Base-by-base conservation (phyloP, 495 filamentous ascomycete species). In the Xylaria cubensis region DNA sequence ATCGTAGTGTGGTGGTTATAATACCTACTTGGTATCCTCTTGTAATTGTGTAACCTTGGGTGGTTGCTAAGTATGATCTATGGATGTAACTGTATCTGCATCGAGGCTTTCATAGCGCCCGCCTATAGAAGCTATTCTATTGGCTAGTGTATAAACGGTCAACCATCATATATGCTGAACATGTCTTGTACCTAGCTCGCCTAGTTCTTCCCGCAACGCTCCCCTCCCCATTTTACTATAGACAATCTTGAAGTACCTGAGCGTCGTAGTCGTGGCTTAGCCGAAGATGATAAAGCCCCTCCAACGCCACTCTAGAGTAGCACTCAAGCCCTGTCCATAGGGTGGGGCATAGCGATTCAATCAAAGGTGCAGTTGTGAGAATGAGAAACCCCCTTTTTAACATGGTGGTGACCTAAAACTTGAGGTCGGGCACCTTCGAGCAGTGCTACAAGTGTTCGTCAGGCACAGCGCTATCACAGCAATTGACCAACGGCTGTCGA, bases 401-500 rank as follows among this genome's bases (percentile, higher is more conserved):
- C 6, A 39, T 56, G 32, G 32, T 26, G 32, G 48, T 26, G 64
- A 34, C 48, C 32, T 34, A 34, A 50, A 44, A 32, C 21, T 6
- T 55, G 61, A 56, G 32, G 65, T 67, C 50, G 65, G 65, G 65
- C 65, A 67, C 34, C 48, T n/a, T 41, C 32, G 44, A 67, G 46
- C 64, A 13, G 19, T 32, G 13, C 64, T 41, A 46, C 46, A 39
- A 67, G 48, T 55, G 65, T 56, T 56, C 65, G 65, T 67, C 36
- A 36, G 65, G 50, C 65, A 41, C 50, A 56, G 56, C 65, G 10
- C 48, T 24, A 44, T 55, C 50, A 10, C 56, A n/a, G 34, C 65
- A 67, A 67, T 67, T 67, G 65, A 42, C 65, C 65, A 67, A 67
- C 48, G 6, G 34, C 3, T 67, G 12, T 56, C 29, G 24, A 51